A percentile compares a stretch with the other conserved stretches of the same genome.
Evolutionary conservation across 495 filamentous ascomycete species (phyloP).

Genomic region (Aspergillus asperescens): DNA sequence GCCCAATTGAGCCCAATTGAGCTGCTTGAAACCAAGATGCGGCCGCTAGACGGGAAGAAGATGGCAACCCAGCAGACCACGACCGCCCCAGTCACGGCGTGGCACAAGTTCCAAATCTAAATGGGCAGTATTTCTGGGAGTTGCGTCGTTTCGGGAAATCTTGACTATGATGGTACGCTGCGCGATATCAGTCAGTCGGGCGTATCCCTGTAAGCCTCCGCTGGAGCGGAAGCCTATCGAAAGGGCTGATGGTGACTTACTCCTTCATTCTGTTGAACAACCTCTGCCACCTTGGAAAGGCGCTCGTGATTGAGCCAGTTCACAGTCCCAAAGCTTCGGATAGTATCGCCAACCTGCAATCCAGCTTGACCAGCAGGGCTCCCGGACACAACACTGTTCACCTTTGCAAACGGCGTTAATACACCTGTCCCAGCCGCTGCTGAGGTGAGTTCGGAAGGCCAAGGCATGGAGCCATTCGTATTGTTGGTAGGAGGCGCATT

Average conservation of each 20-base stretch:
- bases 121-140: conserved; percentile 44
- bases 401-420: conserved; percentile 75
- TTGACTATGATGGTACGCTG: conserved; percentile 64
- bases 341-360: conserved; percentile 72
- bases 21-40: background rate
- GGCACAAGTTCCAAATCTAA: conserved; percentile 67
- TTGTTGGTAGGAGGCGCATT: conserved; percentile 23
- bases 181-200: background rate
- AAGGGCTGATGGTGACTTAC: conserved; percentile 49
- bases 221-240: background rate
- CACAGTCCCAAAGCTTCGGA: conserved; percentile 78
- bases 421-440: conserved; percentile 44
- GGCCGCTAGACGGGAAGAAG: conserved; percentile 59
- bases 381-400: conserved; percentile 71
- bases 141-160: conserved; percentile 50
- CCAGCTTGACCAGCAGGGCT: conserved; percentile 86
- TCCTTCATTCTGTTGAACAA: conserved; percentile 82
- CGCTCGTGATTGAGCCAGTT: conserved; percentile 80
- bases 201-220: too few species aligned
- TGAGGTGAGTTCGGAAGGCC: conserved; percentile 12
- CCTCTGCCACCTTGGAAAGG: conserved; percentile 75
- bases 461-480: conserved; percentile 23
- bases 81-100: conserved; percentile 76
- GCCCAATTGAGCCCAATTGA: background rate
- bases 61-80: conserved; percentile 84